Evolutionary conservation across 805 yeast genomes (phyloP), one percentile per base, ranked within the genome.

Genomic region (Saturnispora zaruensis): DNA sequence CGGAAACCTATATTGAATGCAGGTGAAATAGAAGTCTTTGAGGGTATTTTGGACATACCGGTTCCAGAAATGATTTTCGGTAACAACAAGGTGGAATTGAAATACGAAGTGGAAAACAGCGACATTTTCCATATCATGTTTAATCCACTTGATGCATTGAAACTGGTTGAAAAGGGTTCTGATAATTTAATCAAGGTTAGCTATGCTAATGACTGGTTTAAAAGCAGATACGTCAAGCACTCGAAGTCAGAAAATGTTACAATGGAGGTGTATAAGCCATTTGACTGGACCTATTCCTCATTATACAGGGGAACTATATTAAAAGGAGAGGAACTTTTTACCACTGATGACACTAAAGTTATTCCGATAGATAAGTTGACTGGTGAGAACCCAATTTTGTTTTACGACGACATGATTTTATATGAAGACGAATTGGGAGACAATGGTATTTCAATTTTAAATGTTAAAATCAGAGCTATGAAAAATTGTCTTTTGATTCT

Each of bases 41-140:
- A 80, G 53, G 64, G 76, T 4, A 62, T 81, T 47, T 74, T 84
- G 48, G 81, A 81, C 14, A 78, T 91, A 53, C 96, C 98, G 0
- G 67, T 91, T 41, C 99, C 99, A 0, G 99, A 93, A 64, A 93
- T 93, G 98, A 89, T 93, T 5, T 93, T 93, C 68, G 98, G 98
- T 8, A 79, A 86, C 57, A 90, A 86, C 61, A 66, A 67, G 50
- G 79, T 89, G 9, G 75, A 72, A 66, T 33, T 77, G 7, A 25
- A 44, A 6, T 53, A 51, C 44, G 38, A 21, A 25, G 30, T 30
- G 16, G 77, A 70, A 53, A 11, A 21, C 13, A 6, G 37, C 14
- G 63, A 34, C 3, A 37, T 51, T 26, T 61, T 64, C 24, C 58
- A 54, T n/a, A 72, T 91, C 13, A 73, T 71, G 41, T 89, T 90